phyloP scores from a whole-genome alignment of 805 yeast genomes.

The Ogataea angusta region DNA sequence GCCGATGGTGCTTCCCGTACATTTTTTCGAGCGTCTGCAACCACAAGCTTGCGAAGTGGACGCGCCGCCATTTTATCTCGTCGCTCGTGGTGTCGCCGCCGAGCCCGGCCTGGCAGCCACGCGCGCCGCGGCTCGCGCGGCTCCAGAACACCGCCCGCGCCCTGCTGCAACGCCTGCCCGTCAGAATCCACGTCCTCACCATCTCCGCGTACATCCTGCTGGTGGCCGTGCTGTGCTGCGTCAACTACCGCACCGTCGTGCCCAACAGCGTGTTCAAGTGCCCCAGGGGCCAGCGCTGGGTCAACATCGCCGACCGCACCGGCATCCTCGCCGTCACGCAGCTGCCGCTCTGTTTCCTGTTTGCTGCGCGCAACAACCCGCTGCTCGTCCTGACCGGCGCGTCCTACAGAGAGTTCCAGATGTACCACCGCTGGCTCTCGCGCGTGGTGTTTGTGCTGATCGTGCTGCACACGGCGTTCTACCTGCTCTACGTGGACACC shows the following conservation, averaged over 20 bases:
- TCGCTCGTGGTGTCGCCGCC: constrained; percentile 31
- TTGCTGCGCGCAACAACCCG: constrained; percentile 36
- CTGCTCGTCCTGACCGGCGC: constrained; percentile 32
- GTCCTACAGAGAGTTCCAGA: constrained; percentile 35
- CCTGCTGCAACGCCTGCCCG: constrained; percentile 29
- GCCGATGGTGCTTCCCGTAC: constrained; percentile 37
- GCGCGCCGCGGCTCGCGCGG: background rate
- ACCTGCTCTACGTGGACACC: constrained; percentile 35
- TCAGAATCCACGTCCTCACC: constrained; percentile 32
- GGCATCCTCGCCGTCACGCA: constrained; percentile 43
- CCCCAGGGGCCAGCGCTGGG: constrained; percentile 27
- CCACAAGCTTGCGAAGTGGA: constrained; percentile 26
- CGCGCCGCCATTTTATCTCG: constrained; percentile 32
- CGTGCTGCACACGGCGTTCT: constrained; percentile 38
- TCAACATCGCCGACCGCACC: constrained; percentile 41
- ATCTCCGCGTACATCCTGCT: constrained; percentile 28
- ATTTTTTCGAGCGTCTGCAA: constrained; percentile 23
- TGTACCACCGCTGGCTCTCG: constrained; percentile 40
- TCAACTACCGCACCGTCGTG: constrained; percentile 25
- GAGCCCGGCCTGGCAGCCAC: background rate
- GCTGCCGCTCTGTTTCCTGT: constrained; percentile 34
- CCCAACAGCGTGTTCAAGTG: constrained; percentile 34
- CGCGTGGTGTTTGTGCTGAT: constrained; percentile 38
- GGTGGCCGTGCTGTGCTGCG: constrained; percentile 27
- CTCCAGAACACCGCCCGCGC: constrained; percentile 5